Evolutionary conservation across 805 yeast genomes (phyloP).

Genomic region (Torulaspora indica): DNA sequence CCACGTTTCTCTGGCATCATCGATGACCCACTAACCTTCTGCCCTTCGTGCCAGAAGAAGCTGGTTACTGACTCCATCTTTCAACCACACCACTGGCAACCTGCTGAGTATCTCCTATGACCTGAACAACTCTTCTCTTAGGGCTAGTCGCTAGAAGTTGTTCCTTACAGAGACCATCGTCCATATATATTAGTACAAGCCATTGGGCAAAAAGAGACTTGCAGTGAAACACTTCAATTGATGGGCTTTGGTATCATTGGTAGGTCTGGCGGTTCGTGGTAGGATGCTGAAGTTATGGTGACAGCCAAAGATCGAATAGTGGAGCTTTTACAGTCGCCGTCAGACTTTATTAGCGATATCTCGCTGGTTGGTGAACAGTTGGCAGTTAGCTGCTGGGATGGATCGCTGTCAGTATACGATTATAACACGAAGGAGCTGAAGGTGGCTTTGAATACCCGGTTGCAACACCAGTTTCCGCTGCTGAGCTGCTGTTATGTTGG

Average conservation of each 20-base stretch:
- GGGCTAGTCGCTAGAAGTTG: not conserved
- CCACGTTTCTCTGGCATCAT: conserved; percentile 7
- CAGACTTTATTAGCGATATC: conserved; percentile 30
- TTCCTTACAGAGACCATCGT: not conserved
- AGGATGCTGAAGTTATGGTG: not conserved
- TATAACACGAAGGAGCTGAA: conserved; percentile 20
- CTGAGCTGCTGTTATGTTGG: conserved; percentile 26
- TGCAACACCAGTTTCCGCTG: conserved; percentile 8
- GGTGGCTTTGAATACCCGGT: conserved; percentile 6
- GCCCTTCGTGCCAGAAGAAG: conserved; percentile 29
- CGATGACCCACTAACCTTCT: conserved; percentile 11
- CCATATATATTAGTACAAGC: not conserved
- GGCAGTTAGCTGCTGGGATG: conserved; percentile 57
- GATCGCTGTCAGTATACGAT: conserved; percentile 43
- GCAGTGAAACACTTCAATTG: not conserved
- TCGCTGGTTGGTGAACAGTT: conserved; percentile 36
- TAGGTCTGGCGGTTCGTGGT: not conserved
- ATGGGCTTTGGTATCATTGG: not conserved
- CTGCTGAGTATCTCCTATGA: not conserved
- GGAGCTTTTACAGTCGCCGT: conserved; percentile 15
- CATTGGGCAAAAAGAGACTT: conserved; percentile 2
- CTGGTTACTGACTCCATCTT: conserved; percentile 19
- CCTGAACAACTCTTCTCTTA: not conserved
- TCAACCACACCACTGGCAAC: conserved; percentile 1
- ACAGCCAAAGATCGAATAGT: conserved; percentile 10